Evolutionary conservation across 768 basidiomycete genomes (phyloP).

Genomic region (Phaeotremella skinneri): DNA sequence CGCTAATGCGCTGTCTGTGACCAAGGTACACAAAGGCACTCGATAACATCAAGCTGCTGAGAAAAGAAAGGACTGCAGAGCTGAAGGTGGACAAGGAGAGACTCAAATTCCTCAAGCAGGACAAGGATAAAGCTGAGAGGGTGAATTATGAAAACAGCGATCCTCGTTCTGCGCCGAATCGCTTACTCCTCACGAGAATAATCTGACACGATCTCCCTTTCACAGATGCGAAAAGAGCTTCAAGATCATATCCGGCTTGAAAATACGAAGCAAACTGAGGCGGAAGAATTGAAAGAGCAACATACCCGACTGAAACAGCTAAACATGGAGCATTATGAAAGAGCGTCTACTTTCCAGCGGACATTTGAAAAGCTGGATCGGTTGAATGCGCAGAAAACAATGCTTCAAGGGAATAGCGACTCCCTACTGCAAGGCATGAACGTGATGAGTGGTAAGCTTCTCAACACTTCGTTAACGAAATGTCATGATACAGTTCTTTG

Average conservation of each 20-base stretch:
- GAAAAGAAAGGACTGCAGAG: constrained; percentile 86
- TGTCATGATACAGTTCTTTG: background rate
- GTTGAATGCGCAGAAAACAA: constrained; percentile 63
- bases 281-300: constrained; percentile 66
- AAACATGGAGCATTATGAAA: constrained; percentile 66
- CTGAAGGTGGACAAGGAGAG: constrained; percentile 90
- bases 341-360: constrained; percentile 68
- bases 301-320: constrained; percentile 62
- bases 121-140: constrained; percentile 84
- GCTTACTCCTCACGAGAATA: background rate
- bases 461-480: background rate
- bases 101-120: constrained; percentile 68
- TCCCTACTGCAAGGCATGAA: constrained; percentile 65
- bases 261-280: constrained; percentile 67
- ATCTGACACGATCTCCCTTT: constrained; percentile 1
- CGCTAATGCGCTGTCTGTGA: background rate
- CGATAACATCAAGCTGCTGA: constrained; percentile 80
- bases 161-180: background rate
- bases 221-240: constrained; percentile 53
- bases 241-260: constrained; percentile 67
- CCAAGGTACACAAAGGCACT: constrained; percentile 92
- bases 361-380: constrained; percentile 69
- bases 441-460: constrained; percentile 62
- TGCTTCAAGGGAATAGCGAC: constrained; percentile 62
- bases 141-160: constrained; percentile 37